These are phyloP conservation scores for Rhodotorula graminis DNA, from an alignment of 768 basidiomycete species.

Conservation along the genomic window DNA sequence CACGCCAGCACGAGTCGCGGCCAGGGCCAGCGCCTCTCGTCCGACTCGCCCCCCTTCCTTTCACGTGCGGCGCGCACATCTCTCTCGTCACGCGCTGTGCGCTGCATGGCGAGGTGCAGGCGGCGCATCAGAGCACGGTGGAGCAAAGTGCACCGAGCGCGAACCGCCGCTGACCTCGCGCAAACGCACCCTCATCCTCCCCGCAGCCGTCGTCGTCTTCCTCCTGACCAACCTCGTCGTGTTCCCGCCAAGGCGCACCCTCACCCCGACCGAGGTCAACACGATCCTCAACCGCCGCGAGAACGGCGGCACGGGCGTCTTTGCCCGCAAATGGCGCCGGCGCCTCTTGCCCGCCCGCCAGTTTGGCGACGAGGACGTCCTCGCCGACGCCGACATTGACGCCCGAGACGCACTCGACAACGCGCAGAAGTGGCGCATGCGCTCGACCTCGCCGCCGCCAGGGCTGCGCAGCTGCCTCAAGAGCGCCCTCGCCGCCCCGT, in stretches of 20 bases:
- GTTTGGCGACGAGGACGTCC: constrained; percentile 13
- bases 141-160: too few species aligned
- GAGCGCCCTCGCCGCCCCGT: neutral
- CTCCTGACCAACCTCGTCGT: neutral
- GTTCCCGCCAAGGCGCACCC: constrained; percentile 5
- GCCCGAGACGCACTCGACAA: neutral
- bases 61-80: too few species aligned
- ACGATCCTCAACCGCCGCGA: constrained; percentile 25
- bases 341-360: neutral
- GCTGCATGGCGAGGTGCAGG: too few species aligned
- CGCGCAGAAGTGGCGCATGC: neutral
- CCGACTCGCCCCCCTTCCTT: too few species aligned
- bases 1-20: too few species aligned
- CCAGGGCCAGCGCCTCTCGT: too few species aligned
- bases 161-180: neutral
- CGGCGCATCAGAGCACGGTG: too few species aligned
- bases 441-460: neutral
- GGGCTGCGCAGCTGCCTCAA: constrained; percentile 18
- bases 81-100: too few species aligned
- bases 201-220: neutral
- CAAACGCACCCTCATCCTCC: neutral
- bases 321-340: constrained; percentile 2
- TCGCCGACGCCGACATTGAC: neutral
- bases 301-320: constrained; percentile 27
- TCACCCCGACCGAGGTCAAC: constrained; percentile 26